Percentiles rank a stretch among this genome's conserved stretches.
These are phyloP conservation scores for Physocladia obscura DNA, from an alignment of 192 early-diverging fungal species.

Conservation along the genomic window DNA sequence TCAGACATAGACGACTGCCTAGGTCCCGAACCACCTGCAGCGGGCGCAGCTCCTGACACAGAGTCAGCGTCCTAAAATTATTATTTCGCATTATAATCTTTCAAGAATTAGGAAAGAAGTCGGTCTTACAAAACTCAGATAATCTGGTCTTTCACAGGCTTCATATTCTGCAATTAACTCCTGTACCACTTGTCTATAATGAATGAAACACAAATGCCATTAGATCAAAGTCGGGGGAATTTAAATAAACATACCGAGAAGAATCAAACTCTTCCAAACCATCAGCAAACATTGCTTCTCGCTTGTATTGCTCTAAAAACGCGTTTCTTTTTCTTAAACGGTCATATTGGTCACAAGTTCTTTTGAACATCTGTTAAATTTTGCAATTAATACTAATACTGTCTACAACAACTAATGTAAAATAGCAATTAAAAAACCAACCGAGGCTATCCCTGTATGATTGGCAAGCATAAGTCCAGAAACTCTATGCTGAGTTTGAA, in stretches of 20 bases:
- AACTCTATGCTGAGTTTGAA: conserved; percentile 88
- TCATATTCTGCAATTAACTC: conserved; percentile 93
- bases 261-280: conserved; percentile 89
- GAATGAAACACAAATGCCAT: background rate
- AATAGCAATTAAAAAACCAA: conserved; percentile 33
- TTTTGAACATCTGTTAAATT: conserved; percentile 73
- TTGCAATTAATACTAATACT: too few relatives aligned
- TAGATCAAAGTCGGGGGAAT: background rate
- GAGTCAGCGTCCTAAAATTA: too few relatives aligned
- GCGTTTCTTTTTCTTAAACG: conserved; percentile 91
- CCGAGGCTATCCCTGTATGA: conserved; percentile 87
- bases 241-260: conserved; percentile 47
- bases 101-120: too few relatives aligned
- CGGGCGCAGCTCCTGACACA: too few relatives aligned
- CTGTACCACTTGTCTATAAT: conserved; percentile 73
- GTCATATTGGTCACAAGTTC: conserved; percentile 92
- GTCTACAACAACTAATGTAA: too few relatives aligned
- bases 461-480: conserved; percentile 98
- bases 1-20: too few relatives aligned
- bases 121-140: conserved; percentile 57
- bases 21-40: too few relatives aligned
- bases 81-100: too few relatives aligned
- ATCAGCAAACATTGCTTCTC: conserved; percentile 66
- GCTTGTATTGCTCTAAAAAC: conserved; percentile 91
- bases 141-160: conserved; percentile 89